Percentiles rank a stretch among this genome's conserved stretches.
Conservation (phyloP, 805 yeast genomes). For the Novakomyces olei region DNA sequence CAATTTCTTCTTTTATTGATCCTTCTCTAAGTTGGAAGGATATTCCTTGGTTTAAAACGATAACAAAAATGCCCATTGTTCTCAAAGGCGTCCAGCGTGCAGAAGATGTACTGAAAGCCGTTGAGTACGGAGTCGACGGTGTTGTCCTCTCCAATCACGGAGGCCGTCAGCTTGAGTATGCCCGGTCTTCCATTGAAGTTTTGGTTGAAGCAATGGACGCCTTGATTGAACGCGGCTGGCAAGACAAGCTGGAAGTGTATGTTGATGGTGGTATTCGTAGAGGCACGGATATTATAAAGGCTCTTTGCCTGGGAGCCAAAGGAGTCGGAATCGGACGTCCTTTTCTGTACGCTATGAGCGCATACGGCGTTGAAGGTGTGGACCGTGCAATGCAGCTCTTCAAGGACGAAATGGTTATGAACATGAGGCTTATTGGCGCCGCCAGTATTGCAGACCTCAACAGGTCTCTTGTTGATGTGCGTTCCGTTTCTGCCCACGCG, state of each 20-base stretch:
- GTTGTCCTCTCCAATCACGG: slow-evolving; percentile 62
- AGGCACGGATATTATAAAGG: slow-evolving; percentile 40
- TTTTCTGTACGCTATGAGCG: slow-evolving; percentile 35
- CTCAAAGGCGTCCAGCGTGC: slow-evolving; percentile 53
- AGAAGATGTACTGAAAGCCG: slow-evolving; percentile 44
- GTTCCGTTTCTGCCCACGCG: slow-evolving; percentile 20
- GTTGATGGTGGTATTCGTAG: slow-evolving; percentile 45
- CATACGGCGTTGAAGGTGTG: slow-evolving; percentile 44
- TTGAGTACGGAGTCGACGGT: slow-evolving; percentile 41
- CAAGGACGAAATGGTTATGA: slow-evolving; percentile 9
- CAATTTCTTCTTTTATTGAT: slow-evolving; percentile 69
- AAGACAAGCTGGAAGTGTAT: slow-evolving; percentile 25
- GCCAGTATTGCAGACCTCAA: slow-evolving; percentile 24
- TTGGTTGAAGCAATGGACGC: slow-evolving; percentile 24
- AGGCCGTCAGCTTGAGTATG: slow-evolving; percentile 39
- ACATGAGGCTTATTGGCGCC: slow-evolving; percentile 4
- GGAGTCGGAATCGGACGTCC: slow-evolving; percentile 42
- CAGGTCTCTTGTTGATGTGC: slow-evolving; percentile 36
- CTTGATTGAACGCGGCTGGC: no score
- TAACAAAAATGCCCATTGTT: slow-evolving; percentile 28
- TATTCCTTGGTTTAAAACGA: slow-evolving; percentile 29
- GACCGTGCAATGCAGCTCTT: slow-evolving; percentile 9
- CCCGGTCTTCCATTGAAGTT: slow-evolving; percentile 39
- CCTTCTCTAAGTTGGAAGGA: slow-evolving; percentile 45
- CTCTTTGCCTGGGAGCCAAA: slow-evolving; percentile 39